Percentiles rank a stretch among this genome's conserved stretches.
These are phyloP conservation scores for Leishmania mexicana DNA, from an alignment of 208 protist species.

Conservation along the genomic window DNA sequence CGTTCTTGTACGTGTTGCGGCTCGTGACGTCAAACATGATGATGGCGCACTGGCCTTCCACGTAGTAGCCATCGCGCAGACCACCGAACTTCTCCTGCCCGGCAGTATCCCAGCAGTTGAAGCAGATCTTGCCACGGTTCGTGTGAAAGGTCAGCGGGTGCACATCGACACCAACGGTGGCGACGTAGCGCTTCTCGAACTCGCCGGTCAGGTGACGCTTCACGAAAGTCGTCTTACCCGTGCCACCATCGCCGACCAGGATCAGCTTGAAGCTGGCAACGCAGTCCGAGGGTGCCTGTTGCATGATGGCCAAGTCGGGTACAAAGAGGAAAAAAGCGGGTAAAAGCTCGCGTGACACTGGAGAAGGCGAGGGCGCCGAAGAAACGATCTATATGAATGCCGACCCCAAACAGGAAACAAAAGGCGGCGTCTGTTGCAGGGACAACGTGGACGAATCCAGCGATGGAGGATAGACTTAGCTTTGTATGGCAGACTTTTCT, in stretches of 20 bases:
- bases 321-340: background rate
- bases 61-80: slow-evolving; percentile 99
- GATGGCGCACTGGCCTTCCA: slow-evolving; percentile 99
- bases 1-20: slow-evolving; percentile 99
- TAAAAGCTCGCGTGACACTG: background rate
- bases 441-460: background rate
- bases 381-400: background rate
- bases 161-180: slow-evolving; percentile 96
- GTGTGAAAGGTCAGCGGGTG: slow-evolving; percentile 99
- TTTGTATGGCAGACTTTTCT: background rate
- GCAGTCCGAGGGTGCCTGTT: slow-evolving; percentile 45
- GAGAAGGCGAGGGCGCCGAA: background rate
- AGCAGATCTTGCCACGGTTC: slow-evolving; percentile 98
- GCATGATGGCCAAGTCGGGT: slow-evolving; percentile 18
- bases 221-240: slow-evolving; percentile 99
- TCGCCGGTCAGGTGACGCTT: slow-evolving; percentile 99
- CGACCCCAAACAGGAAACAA: too few species aligned
- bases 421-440: background rate
- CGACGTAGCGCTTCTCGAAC: slow-evolving; percentile 99
- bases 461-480: background rate
- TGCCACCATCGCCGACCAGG: slow-evolving; percentile 99
- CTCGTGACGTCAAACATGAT: slow-evolving; percentile 99
- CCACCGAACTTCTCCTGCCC: slow-evolving; percentile 99
- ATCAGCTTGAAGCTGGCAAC: slow-evolving; percentile 98
- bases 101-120: slow-evolving; percentile 99